phyloP scores from a whole-genome alignment of 1,284 basidiomycete species.

The Volvariella surrecta region DNA sequence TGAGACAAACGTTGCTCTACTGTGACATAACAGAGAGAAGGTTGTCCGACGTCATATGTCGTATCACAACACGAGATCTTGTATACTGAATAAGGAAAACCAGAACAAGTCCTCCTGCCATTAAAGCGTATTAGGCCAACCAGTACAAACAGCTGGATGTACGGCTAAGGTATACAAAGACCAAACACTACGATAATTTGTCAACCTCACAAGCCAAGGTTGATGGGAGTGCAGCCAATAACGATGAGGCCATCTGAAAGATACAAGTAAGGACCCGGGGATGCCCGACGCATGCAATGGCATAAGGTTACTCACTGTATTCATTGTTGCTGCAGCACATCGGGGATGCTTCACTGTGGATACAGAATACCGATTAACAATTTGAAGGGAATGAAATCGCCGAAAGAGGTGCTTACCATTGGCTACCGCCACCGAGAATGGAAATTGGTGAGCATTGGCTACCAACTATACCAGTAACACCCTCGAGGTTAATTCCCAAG shows the following conservation, averaged over 20 bases:
- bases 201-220: not conserved
- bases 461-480: constrained; percentile 7
- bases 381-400: not conserved
- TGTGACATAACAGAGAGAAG: too few species aligned
- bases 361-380: not conserved
- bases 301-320: constrained; percentile 6
- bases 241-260: not conserved
- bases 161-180: too few species aligned
- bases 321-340: constrained; percentile 8
- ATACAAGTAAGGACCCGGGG: not conserved
- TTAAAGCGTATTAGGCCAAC: too few species aligned
- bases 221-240: constrained; percentile 1
- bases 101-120: too few species aligned
- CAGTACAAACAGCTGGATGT: too few species aligned
- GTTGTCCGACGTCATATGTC: too few species aligned
- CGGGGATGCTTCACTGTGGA: not conserved
- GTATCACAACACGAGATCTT: too few species aligned
- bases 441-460: constrained; percentile 7
- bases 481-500: constrained; percentile 1
- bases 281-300: not conserved
- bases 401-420: constrained; percentile 4
- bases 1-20: too few species aligned
- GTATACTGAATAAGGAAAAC: too few species aligned
- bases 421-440: constrained; percentile 2
- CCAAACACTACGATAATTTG: too few species aligned